phyloP scores from a whole-genome alignment of 129 eudicot species.

The Heracleum sosnowskyi region DNA sequence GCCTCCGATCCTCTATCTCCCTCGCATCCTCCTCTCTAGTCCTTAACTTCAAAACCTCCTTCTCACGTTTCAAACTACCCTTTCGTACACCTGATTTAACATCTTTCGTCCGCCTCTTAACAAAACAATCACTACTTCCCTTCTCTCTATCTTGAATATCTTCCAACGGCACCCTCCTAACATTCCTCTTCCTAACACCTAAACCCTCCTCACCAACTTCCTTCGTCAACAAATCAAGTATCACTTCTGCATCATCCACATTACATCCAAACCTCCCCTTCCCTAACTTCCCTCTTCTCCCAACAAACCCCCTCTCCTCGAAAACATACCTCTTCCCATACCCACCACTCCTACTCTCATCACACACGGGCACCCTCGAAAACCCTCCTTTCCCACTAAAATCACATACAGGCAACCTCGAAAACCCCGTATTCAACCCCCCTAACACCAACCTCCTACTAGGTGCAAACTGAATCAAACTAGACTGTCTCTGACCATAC shows the following conservation, averaged over 20 bases:
- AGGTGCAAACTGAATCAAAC: slow-evolving; percentile 49
- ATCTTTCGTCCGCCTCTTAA: slow-evolving; percentile 23
- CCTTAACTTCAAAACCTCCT: slow-evolving; percentile 17
- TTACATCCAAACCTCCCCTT: slow-evolving; percentile 31
- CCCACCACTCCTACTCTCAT: slow-evolving; percentile 24
- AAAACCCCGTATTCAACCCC: slow-evolving; percentile 25
- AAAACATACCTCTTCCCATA: slow-evolving; percentile 26
- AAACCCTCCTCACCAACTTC: slow-evolving; percentile 41
- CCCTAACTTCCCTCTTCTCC: slow-evolving; percentile 30
- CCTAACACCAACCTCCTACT: slow-evolving; percentile 32
- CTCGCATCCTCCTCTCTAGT: slow-evolving; percentile 21
- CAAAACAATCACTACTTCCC: background rate
- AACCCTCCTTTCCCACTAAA: slow-evolving; percentile 22
- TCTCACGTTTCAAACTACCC: slow-evolving; percentile 19
- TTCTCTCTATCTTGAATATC: slow-evolving; percentile 14
- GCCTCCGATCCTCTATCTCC: slow-evolving; percentile 8
- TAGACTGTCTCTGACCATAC: slow-evolving; percentile 60
- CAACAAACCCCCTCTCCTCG: slow-evolving; percentile 24
- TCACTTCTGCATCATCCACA: slow-evolving; percentile 59
- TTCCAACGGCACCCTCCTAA: slow-evolving; percentile 22
- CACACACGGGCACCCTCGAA: slow-evolving; percentile 25
- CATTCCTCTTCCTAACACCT: slow-evolving; percentile 29
- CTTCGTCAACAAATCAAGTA: slow-evolving; percentile 68
- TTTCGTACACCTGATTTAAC: slow-evolving; percentile 14
- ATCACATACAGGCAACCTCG: slow-evolving; percentile 27